A percentile compares a stretch with the other conserved stretches of the same genome.
phyloP scores from a whole-genome alignment of 176 grass and related monocot species.

The Triticum turgidum region DNA sequence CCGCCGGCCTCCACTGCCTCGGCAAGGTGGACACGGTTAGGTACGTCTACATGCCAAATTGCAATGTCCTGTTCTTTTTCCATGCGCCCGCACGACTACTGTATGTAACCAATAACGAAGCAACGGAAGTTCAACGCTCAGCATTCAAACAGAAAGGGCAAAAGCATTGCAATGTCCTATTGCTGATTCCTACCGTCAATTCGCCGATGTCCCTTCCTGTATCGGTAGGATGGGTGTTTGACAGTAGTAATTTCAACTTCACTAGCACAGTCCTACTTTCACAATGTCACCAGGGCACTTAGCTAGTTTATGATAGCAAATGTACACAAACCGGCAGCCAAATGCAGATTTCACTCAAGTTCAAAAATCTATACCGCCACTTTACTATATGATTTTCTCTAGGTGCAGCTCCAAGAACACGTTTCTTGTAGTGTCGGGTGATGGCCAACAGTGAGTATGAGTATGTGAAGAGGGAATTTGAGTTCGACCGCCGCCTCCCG shows the following conservation, averaged over 20 bases:
- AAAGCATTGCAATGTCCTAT: neutral
- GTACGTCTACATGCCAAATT: neutral
- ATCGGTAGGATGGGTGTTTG: too few relatives aligned
- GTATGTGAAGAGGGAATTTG: slow-evolving; percentile 80
- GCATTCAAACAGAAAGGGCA: too few relatives aligned
- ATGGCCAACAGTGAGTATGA: slow-evolving; percentile 87
- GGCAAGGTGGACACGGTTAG: neutral
- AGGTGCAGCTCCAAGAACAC: neutral
- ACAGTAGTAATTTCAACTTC: too few relatives aligned
- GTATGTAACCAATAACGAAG: too few relatives aligned
- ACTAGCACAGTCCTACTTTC: neutral
- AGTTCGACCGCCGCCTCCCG: slow-evolving; percentile 55
- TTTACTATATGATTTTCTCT: neutral
- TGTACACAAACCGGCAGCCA: neutral
- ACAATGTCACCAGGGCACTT: neutral
- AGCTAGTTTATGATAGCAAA: neutral
- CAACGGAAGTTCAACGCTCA: too few relatives aligned
- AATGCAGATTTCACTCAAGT: neutral
- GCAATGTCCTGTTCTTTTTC: too few relatives aligned
- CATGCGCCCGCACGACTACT: too few relatives aligned
- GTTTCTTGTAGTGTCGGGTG: neutral
- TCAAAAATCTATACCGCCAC: neutral
- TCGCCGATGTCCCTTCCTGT: too few relatives aligned
- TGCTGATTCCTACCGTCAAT: neutral
- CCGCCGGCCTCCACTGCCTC: too few relatives aligned